Conservation (phyloP, 2,329 filamentous ascomycete species). For the Alternaria sp. region DNA sequence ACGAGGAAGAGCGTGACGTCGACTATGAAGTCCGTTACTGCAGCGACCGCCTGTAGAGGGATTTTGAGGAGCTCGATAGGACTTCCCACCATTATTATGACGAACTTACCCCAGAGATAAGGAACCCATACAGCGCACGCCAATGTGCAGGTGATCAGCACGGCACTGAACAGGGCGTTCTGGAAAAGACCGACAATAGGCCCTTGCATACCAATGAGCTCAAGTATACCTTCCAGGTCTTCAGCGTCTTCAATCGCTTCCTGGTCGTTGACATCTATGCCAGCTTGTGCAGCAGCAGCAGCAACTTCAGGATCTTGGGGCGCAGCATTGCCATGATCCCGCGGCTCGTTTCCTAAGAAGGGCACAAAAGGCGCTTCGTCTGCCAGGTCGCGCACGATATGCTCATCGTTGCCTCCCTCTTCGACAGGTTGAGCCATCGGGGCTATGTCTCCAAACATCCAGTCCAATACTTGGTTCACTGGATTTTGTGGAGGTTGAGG, state of each 20-base stretch:
- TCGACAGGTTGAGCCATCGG: constrained; percentile 33
- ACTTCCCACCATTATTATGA: constrained; percentile 79
- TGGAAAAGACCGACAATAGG: constrained; percentile 89
- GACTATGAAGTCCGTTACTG: constrained; percentile 77
- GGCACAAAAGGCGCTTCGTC: constrained; percentile 68
- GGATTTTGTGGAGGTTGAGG: constrained; percentile 20
- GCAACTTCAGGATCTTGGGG: constrained; percentile 64
- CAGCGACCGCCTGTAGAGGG: constrained; percentile 74
- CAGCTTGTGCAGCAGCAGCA: constrained; percentile 70
- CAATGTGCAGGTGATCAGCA: constrained; percentile 84
- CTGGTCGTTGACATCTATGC: constrained; percentile 70
- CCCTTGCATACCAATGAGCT: constrained; percentile 94
- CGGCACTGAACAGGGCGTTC: constrained; percentile 91
- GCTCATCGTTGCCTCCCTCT: constrained; percentile 61
- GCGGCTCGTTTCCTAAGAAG: constrained; percentile 51
- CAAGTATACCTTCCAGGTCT: constrained; percentile 94
- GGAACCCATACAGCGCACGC: constrained; percentile 87
- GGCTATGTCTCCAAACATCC: constrained; percentile 57
- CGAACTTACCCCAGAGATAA: constrained; percentile 87
- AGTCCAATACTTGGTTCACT: constrained; percentile 50
- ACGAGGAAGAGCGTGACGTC: constrained; percentile 73
- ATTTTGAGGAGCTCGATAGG: constrained; percentile 73
- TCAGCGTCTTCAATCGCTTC: constrained; percentile 83
- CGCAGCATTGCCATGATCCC: constrained; percentile 32
- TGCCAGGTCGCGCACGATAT: constrained; percentile 64